phyloP scores from a whole-genome alignment of 495 filamentous ascomycete species.

The Hypoxylon fuscum region DNA sequence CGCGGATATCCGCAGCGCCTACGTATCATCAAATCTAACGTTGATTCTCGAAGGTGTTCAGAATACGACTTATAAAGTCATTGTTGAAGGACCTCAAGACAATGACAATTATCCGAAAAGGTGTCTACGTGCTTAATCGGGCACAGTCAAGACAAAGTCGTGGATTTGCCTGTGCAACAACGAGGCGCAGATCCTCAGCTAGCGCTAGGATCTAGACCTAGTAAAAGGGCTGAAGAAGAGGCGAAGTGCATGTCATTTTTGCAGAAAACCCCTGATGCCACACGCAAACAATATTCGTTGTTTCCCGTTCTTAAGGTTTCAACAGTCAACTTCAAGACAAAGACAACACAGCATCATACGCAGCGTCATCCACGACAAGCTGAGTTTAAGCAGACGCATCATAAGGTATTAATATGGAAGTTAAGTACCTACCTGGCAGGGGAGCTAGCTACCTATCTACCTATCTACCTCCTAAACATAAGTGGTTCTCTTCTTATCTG shows the following conservation, averaged over 20 bases:
- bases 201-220: background rate
- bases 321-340: background rate
- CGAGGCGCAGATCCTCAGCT: conserved; percentile 23
- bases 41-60: background rate
- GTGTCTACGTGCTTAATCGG: background rate
- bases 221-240: background rate
- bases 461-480: too few relatives aligned
- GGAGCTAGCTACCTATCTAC: too few relatives aligned
- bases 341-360: background rate
- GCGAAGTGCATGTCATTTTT: background rate
- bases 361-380: background rate
- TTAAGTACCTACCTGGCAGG: too few relatives aligned
- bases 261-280: background rate
- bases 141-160: conserved; percentile 2
- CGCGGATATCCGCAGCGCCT: background rate
- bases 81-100: background rate
- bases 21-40: background rate
- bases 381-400: background rate
- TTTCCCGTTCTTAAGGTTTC: background rate
- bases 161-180: conserved; percentile 11
- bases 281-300: background rate
- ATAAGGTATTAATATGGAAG: background rate
- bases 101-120: background rate
- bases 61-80: background rate
- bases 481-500: background rate